phyloP scores from a whole-genome alignment of 257 asterid genomes.

The Ophiorrhiza pumila region DNA sequence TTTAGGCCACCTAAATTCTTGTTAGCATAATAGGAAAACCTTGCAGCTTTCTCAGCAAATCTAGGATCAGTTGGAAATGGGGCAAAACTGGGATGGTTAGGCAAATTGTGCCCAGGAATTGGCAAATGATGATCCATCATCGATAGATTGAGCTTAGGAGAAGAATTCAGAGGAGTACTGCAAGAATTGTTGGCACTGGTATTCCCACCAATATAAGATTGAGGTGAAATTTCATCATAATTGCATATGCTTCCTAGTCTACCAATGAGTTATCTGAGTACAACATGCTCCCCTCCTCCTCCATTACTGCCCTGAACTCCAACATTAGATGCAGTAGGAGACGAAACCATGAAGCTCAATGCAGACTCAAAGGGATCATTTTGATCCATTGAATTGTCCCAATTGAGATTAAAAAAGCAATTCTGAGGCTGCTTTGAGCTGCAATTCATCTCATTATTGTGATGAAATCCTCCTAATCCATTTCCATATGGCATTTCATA shows the following conservation, averaged over 20 bases:
- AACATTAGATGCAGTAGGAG: conserved; percentile 50
- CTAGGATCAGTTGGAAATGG: conserved; percentile 61
- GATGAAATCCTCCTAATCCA: too few species aligned
- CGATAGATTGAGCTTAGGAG: conserved; percentile 48
- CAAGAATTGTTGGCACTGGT: too few species aligned
- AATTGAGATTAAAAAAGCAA: conserved; percentile 39
- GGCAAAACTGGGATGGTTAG: too few species aligned
- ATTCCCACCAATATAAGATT: conserved; percentile 17
- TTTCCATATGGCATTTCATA: not conserved
- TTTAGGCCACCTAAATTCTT: conserved; percentile 28
- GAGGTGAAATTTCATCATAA: conserved; percentile 54
- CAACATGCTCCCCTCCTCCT: conserved; percentile 39
- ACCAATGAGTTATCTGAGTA: conserved; percentile 63
- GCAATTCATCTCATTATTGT: conserved; percentile 20
- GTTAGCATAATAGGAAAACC: conserved; percentile 55
- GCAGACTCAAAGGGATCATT: conserved; percentile 69
- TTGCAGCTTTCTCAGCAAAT: conserved; percentile 64
- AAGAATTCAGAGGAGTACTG: too few species aligned
- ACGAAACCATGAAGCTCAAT: conserved; percentile 82
- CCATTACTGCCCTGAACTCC: too few species aligned
- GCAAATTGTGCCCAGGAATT: conserved; percentile 24
- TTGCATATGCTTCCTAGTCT: conserved; percentile 60
- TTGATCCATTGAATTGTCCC: too few species aligned
- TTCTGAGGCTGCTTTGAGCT: conserved; percentile 26
- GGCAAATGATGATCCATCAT: conserved; percentile 38